A percentile compares a stretch with the other conserved stretches of the same genome.
These are phyloP conservation scores for Articulospora tetracladia DNA, from an alignment of 495 filamentous ascomycete species.

Conservation along the genomic window DNA sequence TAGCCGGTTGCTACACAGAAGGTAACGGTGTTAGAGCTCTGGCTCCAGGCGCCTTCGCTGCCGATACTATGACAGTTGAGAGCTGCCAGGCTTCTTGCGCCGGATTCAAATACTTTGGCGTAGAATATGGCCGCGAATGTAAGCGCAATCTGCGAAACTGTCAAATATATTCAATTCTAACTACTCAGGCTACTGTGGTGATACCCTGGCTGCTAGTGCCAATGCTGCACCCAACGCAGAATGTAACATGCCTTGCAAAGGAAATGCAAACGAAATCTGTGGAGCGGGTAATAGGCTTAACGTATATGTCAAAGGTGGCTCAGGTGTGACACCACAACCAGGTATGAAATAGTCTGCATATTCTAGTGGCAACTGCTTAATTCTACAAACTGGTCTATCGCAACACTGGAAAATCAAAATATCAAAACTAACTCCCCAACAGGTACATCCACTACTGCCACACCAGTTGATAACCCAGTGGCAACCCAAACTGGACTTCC, in stretches of 20 bases:
- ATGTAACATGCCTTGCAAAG: conserved; percentile 53
- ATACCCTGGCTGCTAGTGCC: conserved; percentile 7
- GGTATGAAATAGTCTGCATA: background rate
- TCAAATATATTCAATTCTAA: background rate
- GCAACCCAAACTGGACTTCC: conserved; percentile 3
- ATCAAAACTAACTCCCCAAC: too few species aligned
- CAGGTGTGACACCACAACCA: background rate
- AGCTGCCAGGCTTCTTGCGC: conserved; percentile 19
- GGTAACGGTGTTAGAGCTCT: conserved; percentile 21
- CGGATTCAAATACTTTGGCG: conserved; percentile 21
- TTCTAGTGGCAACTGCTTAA: too few species aligned
- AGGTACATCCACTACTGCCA: background rate
- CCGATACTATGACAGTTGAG: conserved; percentile 24
- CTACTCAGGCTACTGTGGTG: conserved; percentile 30
- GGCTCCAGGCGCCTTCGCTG: conserved; percentile 16
- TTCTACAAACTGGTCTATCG: background rate
- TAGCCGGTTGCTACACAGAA: conserved; percentile 25
- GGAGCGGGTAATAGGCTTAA: conserved; percentile 52
- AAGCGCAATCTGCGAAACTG: conserved; percentile 9
- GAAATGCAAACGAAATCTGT: conserved; percentile 50
- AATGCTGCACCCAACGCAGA: conserved; percentile 32
- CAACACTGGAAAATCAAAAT: too few species aligned
- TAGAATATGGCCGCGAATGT: conserved; percentile 45
- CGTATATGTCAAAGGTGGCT: conserved; percentile 36
- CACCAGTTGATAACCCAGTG: background rate